Base-by-base conservation (phyloP, 2,329 filamentous ascomycete species). In the Diplodia mutila region DNA sequence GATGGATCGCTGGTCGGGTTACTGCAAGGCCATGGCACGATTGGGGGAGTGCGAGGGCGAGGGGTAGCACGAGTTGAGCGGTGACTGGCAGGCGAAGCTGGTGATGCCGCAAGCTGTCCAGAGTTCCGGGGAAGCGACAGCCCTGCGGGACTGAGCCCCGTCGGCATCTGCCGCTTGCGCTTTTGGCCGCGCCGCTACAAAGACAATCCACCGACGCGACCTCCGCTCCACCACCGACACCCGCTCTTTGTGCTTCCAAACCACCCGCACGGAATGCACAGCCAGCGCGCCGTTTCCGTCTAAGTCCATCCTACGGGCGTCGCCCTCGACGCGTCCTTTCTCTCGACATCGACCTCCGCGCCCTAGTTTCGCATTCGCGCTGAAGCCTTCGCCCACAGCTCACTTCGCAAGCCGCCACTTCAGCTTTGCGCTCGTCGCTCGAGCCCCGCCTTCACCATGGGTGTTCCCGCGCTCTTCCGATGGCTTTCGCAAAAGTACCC, bases 401-500 rank as follows among this genome's bases (percentile, higher is more conserved):
- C 53, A 25, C 34, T 23, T 37, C 53, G n/a, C 39, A 46, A 46
- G 53, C 9, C 39, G 59, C 46, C 16, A 21, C 21, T 4, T 29
- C 27, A 25, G 39, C 16, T 23, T 25, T 21, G 54, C 23, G 37
- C 59, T 59, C 66, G 51, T 37, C 21, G 4, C 32, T 12, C 59
- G 37, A 27, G 23, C 49, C n/a, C 27, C n/a, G 18, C 25, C 14
- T 55, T 29, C 46, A 83, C 73, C 69, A 97, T 97, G 93, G 93
- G 93, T 90, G 94, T 97, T 75, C 93, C 93, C 73, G 93, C 94
- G 69, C 91, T 95, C 72, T 98, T 97, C 80, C 87, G 94, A 87
- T 99, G 94, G 93, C 89, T 98, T 69, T 97, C 93, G 80, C 91
- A 90, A 83, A 98, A 96, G 78, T 97, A 98, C 77, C 95, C 95